These are phyloP conservation scores for Wickerhamomyces xylosicus DNA, from an alignment of 805 yeast genomes.

Conservation along the genomic window DNA sequence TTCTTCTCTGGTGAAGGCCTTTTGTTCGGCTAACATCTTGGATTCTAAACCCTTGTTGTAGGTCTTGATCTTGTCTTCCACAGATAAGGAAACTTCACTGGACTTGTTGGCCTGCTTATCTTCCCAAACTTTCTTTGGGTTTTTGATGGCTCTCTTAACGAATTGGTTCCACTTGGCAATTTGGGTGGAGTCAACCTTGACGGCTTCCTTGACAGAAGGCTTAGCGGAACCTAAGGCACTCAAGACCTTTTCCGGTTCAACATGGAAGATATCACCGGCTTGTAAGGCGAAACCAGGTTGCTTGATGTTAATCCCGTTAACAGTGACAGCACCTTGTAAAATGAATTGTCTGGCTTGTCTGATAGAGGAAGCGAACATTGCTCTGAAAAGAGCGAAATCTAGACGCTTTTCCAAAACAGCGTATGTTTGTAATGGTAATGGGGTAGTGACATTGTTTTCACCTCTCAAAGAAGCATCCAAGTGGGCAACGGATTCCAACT, in stretches of 20 bases:
- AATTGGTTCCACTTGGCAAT: constrained; percentile 67
- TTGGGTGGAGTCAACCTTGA: constrained; percentile 63
- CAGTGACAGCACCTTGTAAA: constrained; percentile 69
- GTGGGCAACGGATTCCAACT: constrained; percentile 79
- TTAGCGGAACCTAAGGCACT: constrained; percentile 77
- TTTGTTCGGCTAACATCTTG: constrained; percentile 15
- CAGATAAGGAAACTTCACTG: constrained; percentile 13
- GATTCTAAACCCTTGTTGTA: constrained; percentile 11
- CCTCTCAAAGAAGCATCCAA: constrained; percentile 73
- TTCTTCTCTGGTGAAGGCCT: constrained; percentile 12
- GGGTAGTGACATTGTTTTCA: constrained; percentile 48
- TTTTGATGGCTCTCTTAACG: constrained; percentile 41
- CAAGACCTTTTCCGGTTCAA: constrained; percentile 77
- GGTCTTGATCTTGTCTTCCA: constrained; percentile 7
- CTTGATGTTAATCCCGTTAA: constrained; percentile 70
- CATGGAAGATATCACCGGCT: constrained; percentile 83
- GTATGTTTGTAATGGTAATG: constrained; percentile 79
- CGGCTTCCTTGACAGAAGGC: constrained; percentile 62
- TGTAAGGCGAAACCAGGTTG: constrained; percentile 71
- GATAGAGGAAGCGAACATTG: constrained; percentile 86
- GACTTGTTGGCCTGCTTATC: constrained; percentile 25
- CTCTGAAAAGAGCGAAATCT: constrained; percentile 82
- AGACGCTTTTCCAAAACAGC: constrained; percentile 83
- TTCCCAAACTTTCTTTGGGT: constrained; percentile 32
- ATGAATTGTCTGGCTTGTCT: constrained; percentile 92